A percentile compares a stretch with the other conserved stretches of the same genome.
Conservation (phyloP, 106 monocot genomes). For the Acanthochlamys bracteata region DNA sequence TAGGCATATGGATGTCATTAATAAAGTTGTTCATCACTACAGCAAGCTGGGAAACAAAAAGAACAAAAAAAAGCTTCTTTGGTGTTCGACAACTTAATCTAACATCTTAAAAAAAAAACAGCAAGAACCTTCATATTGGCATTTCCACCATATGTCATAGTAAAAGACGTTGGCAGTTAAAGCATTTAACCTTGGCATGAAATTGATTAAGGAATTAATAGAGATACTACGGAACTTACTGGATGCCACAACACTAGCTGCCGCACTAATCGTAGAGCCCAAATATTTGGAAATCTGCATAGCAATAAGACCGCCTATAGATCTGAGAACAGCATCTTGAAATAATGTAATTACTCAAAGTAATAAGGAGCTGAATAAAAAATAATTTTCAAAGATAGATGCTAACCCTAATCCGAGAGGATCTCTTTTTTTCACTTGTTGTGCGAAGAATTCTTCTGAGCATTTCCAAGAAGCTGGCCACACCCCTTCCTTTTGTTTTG, state of each 20-base stretch:
- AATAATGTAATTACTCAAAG: not conserved
- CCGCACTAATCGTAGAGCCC: slow-evolving; percentile 77
- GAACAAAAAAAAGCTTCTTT: no score
- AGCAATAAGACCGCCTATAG: not conserved
- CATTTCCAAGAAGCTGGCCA: slow-evolving; percentile 77
- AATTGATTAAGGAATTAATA: no score
- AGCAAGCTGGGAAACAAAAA: no score
- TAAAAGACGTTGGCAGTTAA: no score
- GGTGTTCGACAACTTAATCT: no score
- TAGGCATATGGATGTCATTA: no score
- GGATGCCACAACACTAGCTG: slow-evolving; percentile 82
- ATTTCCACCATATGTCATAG: no score
- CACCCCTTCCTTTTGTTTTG: slow-evolving; percentile 21
- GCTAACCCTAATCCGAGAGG: slow-evolving; percentile 82
- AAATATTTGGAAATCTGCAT: slow-evolving; percentile 76
- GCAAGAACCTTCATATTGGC: no score
- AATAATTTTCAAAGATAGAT: not conserved
- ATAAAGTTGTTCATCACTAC: no score
- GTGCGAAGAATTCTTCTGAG: slow-evolving; percentile 76
- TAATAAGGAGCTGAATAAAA: not conserved
- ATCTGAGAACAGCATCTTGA: not conserved
- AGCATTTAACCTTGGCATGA: no score
- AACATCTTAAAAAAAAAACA: not conserved
- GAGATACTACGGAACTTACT: slow-evolving; percentile 43
- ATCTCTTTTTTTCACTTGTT: slow-evolving; percentile 71